Percentiles rank a stretch among this genome's conserved stretches.
Conservation (phyloP, 1,284 basidiomycete genomes). For the Trametes versicolor region DNA sequence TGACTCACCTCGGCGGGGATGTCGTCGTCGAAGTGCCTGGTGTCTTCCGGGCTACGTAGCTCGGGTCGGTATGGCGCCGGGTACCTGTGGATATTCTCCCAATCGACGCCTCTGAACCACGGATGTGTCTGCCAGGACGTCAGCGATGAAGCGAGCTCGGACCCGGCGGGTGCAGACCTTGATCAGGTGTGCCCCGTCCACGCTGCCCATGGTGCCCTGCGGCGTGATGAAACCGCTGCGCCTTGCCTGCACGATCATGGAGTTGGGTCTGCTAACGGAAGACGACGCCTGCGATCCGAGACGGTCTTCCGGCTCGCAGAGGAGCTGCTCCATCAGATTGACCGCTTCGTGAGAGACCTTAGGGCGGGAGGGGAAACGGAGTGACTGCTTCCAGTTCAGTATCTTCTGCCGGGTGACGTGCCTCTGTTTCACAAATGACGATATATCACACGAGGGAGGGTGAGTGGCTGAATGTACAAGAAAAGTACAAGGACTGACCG, state of each 20-base stretch:
- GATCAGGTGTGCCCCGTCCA: slow-evolving; percentile 89
- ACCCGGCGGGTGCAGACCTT: slow-evolving; percentile 61
- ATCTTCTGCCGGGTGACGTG: slow-evolving; percentile 93
- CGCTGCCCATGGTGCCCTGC: slow-evolving; percentile 55
- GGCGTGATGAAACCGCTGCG: slow-evolving; percentile 77
- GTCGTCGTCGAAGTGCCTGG: slow-evolving; percentile 91
- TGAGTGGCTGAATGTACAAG: background rate
- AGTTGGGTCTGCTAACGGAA: slow-evolving; percentile 79
- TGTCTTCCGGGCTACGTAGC: slow-evolving; percentile 82
- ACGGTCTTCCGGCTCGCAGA: slow-evolving; percentile 95
- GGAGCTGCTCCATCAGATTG: slow-evolving; percentile 86
- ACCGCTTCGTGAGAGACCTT: slow-evolving; percentile 87
- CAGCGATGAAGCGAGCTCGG: slow-evolving; percentile 30
- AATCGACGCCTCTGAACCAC: slow-evolving; percentile 90
- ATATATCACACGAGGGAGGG: background rate
- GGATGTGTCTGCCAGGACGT: slow-evolving; percentile 71
- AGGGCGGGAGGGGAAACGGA: slow-evolving; percentile 89
- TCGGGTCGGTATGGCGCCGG: slow-evolving; percentile 91
- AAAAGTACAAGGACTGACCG: slow-evolving; percentile 58
- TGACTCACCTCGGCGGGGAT: slow-evolving; percentile 88
- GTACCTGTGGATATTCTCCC: slow-evolving; percentile 81
- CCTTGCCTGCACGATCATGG: slow-evolving; percentile 77
- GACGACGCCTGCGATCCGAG: slow-evolving; percentile 80
- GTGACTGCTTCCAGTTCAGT: slow-evolving; percentile 89
- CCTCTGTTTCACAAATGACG: slow-evolving; percentile 56